Percentiles rank a stretch among this genome's conserved stretches.
phyloP scores from a whole-genome alignment of 1,284 basidiomycete genomes.

The Coriolopsis trogii region DNA sequence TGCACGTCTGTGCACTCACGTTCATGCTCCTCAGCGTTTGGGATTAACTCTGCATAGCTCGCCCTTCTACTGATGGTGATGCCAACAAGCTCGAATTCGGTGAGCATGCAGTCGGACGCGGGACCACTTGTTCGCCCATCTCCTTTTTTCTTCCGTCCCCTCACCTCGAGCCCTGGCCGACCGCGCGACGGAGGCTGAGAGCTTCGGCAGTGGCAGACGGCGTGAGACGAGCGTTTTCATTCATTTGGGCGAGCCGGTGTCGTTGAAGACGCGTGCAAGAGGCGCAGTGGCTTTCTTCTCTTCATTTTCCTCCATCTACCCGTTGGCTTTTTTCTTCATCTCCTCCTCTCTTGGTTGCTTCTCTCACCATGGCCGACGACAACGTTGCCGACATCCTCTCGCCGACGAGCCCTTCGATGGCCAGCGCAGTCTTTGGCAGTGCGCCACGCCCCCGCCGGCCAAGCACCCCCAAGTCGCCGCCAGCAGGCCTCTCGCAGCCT shows the following conservation, averaged over 20 bases:
- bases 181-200: background rate
- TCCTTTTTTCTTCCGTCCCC: conserved; percentile 1
- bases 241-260: conserved; percentile 15
- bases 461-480: conserved; percentile 23
- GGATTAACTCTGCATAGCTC: conserved; percentile 2
- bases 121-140: background rate
- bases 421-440: conserved; percentile 25
- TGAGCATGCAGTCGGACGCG: background rate
- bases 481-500: conserved; percentile 3
- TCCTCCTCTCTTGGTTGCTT: background rate
- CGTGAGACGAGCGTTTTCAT: conserved; percentile 2
- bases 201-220: background rate
- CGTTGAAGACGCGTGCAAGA: conserved; percentile 4
- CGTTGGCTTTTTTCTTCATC: background rate
- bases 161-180: background rate
- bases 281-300: background rate
- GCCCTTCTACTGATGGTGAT: conserved; percentile 22
- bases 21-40: conserved; percentile 12
- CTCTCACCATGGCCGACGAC: conserved; percentile 11
- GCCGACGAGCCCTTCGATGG: conserved; percentile 20
- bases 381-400: conserved; percentile 14
- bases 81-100: background rate
- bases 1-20: conserved; percentile 7
- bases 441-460: conserved; percentile 23
- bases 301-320: background rate